Evolutionary conservation across 805 yeast genomes (phyloP).

Genomic region (Wickerhamiella occidentalis): DNA sequence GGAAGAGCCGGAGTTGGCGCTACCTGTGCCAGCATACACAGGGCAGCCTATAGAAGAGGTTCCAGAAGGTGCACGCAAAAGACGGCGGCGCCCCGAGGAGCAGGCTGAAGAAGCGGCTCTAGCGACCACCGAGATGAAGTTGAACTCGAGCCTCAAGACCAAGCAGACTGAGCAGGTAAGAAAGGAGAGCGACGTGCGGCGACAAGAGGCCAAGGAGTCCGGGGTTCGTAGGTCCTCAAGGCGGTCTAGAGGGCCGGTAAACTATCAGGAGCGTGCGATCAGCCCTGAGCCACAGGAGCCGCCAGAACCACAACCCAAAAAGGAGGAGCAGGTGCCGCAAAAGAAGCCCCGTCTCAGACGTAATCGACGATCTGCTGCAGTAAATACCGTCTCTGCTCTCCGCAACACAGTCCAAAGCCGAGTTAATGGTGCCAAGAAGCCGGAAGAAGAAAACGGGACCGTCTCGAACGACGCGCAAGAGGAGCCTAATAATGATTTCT

Average conservation of each 20-base stretch:
- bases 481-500: conserved; percentile 63
- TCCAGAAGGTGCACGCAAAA: conserved; percentile 37
- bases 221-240: conserved; percentile 7
- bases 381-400: not conserved
- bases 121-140: conserved; percentile 9
- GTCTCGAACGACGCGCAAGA: not conserved
- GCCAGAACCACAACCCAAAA: not conserved
- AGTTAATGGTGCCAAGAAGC: not conserved
- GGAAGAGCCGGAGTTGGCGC: conserved; percentile 47
- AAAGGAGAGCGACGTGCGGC: conserved; percentile 11
- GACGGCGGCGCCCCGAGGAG: conserved; percentile 34
- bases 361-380: conserved; percentile 1
- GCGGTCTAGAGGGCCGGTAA: conserved; percentile 2
- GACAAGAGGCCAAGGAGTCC: not conserved
- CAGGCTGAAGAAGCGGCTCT: conserved; percentile 2
- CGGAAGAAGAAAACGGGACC: not conserved
- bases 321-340: not conserved
- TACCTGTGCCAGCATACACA: conserved; percentile 47
- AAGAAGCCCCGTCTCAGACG: conserved; percentile 6
- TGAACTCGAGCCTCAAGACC: conserved; percentile 20
- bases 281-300: not conserved
- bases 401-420: not conserved
- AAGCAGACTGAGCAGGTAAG: conserved; percentile 17
- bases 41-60: conserved; percentile 63
- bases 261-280: conserved; percentile 1